phyloP scores from a whole-genome alignment of 2,329 filamentous ascomycete species.

The Colletotrichum eremochloae region DNA sequence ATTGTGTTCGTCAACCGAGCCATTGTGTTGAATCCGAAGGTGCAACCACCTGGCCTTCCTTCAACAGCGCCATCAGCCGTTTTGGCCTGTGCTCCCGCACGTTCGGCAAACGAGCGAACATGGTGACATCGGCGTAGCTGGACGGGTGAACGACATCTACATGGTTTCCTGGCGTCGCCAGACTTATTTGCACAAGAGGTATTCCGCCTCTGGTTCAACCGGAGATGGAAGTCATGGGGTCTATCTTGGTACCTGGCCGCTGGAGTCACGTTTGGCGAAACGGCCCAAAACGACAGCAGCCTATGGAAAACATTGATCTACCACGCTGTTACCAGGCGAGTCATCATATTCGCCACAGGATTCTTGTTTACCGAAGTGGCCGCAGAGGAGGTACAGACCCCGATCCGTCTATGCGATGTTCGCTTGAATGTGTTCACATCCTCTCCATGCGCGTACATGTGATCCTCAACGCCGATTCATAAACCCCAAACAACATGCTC shows the following conservation, averaged over 20 bases:
- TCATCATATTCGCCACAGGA: background rate
- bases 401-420: background rate
- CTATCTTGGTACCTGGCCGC: background rate
- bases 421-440: background rate
- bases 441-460: conserved; percentile 9
- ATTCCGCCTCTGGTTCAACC: conserved; percentile 6
- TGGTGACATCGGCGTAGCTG: background rate
- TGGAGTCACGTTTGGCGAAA: background rate
- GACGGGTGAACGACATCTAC: background rate
- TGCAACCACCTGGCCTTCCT: background rate
- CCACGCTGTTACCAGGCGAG: background rate
- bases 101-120: conserved; percentile 7
- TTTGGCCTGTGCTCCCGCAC: background rate
- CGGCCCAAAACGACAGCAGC: background rate
- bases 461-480: conserved; percentile 38
- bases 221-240: background rate
- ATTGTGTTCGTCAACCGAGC: background rate
- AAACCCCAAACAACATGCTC: conserved; percentile 16
- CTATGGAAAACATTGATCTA: background rate
- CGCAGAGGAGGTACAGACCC: background rate
- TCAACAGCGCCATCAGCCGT: background rate
- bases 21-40: background rate
- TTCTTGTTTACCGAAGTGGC: background rate
- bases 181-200: conserved; percentile 1
- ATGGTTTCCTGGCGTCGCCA: conserved; percentile 1